Percentiles rank a stretch among this genome's conserved stretches.
Conservation (phyloP, 2,329 filamentous ascomycete species). For the Fusarium siculi region DNA sequence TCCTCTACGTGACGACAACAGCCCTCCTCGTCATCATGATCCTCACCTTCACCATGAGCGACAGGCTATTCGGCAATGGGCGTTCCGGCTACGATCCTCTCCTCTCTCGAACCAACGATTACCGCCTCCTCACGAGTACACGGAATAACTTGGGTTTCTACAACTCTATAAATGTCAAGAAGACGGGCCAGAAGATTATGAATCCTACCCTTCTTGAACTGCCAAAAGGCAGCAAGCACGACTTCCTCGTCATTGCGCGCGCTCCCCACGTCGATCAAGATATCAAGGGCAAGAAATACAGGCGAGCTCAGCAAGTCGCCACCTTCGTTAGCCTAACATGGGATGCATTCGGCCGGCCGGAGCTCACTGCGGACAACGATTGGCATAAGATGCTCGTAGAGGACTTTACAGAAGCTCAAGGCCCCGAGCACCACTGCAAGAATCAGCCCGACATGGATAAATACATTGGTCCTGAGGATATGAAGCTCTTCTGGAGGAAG, state of each 20-base stretch:
- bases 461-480: slow-evolving; percentile 40
- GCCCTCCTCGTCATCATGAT: slow-evolving; percentile 24
- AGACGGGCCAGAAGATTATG: slow-evolving; percentile 39
- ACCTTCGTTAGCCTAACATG: slow-evolving; percentile 35
- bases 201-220: slow-evolving; percentile 37
- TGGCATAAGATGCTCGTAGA: slow-evolving; percentile 38
- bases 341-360: slow-evolving; percentile 32
- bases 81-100: slow-evolving; percentile 27
- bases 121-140: slow-evolving; percentile 30
- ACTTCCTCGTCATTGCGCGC: slow-evolving; percentile 37
- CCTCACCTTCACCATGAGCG: slow-evolving; percentile 11
- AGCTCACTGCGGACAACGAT: slow-evolving; percentile 28
- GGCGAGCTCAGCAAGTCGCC: slow-evolving; percentile 34
- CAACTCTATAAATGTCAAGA: slow-evolving; percentile 36
- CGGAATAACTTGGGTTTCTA: slow-evolving; percentile 38
- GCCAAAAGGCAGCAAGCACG: slow-evolving; percentile 34
- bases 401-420: slow-evolving; percentile 28
- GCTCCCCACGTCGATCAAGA: slow-evolving; percentile 35
- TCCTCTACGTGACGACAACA: slow-evolving; percentile 20
- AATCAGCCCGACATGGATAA: slow-evolving; percentile 38
- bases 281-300: slow-evolving; percentile 36
- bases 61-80: background rate
- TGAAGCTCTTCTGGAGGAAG: slow-evolving; percentile 41
- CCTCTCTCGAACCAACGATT: slow-evolving; percentile 35
- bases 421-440: slow-evolving; percentile 38